Evolutionary conservation across 495 filamentous ascomycete genomes (phyloP).

Genomic region (Hypomontagnella submonticulosa): DNA sequence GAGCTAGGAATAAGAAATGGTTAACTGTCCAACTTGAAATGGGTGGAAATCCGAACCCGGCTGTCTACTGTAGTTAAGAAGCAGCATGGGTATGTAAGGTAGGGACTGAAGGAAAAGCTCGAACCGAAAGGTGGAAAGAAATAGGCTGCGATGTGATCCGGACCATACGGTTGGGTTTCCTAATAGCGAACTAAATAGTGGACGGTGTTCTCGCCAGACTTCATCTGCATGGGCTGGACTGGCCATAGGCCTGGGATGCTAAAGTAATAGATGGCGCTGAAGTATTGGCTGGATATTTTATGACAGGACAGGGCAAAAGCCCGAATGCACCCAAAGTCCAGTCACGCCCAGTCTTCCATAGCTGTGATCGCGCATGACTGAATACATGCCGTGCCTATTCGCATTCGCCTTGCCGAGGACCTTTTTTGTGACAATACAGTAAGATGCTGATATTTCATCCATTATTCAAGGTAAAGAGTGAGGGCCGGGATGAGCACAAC

Average conservation of each 20-base stretch:
- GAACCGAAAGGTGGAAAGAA: constrained; percentile 19
- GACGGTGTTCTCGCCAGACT: constrained; percentile 30
- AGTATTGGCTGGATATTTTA: constrained; percentile 37
- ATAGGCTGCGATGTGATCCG: constrained; percentile 42
- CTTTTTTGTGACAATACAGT: constrained; percentile 17
- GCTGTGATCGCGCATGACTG: constrained; percentile 24
- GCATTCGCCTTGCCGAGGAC: constrained; percentile 10
- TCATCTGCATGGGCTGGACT: constrained; percentile 18
- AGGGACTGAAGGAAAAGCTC: neutral
- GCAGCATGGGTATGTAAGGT: constrained; percentile 2
- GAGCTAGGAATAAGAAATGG: constrained; percentile 18
- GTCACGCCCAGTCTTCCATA: constrained; percentile 6
- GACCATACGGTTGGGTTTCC: constrained; percentile 29
- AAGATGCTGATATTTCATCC: constrained; percentile 15
- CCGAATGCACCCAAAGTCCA: constrained; percentile 23
- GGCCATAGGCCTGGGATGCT: constrained; percentile 15
- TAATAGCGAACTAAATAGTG: constrained; percentile 32
- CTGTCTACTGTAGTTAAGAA: constrained; percentile 3
- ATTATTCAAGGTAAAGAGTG: constrained; percentile 5
- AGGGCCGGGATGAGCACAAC: constrained; percentile 10
- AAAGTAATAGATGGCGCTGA: constrained; percentile 36
- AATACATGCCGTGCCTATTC: constrained; percentile 15
- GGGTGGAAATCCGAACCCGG: constrained; percentile 13
- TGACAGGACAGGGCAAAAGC: constrained; percentile 23
- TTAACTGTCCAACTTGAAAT: constrained; percentile 21